A percentile compares a stretch with the other conserved stretches of the same genome.
These are phyloP conservation scores for Pestalotiopsis sp. DNA, from an alignment of 2,329 filamentous ascomycete genomes.

Conservation along the genomic window DNA sequence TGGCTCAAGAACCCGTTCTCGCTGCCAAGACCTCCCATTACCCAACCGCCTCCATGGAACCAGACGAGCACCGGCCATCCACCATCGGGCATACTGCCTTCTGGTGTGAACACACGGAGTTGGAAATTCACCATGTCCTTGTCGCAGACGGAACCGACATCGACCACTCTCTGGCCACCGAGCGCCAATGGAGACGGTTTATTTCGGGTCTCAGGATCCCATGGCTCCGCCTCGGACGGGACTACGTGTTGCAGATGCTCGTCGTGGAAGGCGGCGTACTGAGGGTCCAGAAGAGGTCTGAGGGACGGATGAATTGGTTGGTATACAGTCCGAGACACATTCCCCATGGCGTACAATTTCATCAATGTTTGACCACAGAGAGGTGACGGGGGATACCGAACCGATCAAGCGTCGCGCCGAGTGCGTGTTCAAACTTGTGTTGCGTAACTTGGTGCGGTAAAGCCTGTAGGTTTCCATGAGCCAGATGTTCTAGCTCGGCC, in stretches of 20 bases:
- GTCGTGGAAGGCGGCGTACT: conserved; percentile 39
- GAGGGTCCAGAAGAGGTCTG: conserved; percentile 30
- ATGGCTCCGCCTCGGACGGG: conserved; percentile 31
- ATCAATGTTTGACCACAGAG: background rate
- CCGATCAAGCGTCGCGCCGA: background rate
- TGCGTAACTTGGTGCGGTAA: too few species aligned
- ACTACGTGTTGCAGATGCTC: conserved; percentile 35
- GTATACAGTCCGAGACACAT: background rate
- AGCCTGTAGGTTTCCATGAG: too few species aligned
- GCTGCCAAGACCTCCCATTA: conserved; percentile 33
- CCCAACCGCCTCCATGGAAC: conserved; percentile 42
- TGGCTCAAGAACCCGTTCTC: conserved; percentile 34
- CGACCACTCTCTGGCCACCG: conserved; percentile 23
- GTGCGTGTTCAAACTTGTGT: background rate
- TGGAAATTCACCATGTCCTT: conserved; percentile 26
- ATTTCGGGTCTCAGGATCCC: conserved; percentile 28
- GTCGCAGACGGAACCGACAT: conserved; percentile 22
- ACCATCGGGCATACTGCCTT: conserved; percentile 17
- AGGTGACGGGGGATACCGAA: background rate
- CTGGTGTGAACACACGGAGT: conserved; percentile 33
- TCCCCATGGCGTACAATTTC: background rate
- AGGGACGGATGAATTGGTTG: conserved; percentile 9
- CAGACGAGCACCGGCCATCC: conserved; percentile 39
- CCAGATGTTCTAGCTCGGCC: background rate
- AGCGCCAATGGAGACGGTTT: conserved; percentile 24